Percentiles rank a stretch among this genome's conserved stretches.
Evolutionary conservation across 768 basidiomycete species (phyloP).

Genomic region (Royoungia palumana): DNA sequence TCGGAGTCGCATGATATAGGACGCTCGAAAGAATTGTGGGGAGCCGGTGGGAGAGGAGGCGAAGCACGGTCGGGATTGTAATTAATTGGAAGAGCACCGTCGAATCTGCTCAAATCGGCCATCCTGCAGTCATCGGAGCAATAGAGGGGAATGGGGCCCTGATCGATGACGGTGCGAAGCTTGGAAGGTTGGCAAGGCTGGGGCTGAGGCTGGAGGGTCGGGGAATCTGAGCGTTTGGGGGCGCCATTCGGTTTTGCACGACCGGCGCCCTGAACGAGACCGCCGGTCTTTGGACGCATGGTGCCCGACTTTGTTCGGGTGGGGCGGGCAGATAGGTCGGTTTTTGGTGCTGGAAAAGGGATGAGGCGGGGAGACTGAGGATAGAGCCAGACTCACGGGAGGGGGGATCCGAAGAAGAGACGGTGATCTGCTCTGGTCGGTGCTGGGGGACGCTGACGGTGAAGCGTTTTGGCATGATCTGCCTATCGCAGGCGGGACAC

Average conservation of each 20-base stretch:
- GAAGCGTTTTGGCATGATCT: constrained; percentile 76
- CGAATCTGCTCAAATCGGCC: constrained; percentile 47
- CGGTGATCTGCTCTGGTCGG: constrained; percentile 15
- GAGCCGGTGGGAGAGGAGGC: constrained; percentile 39
- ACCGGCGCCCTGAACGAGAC: constrained; percentile 65
- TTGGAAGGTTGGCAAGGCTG: constrained; percentile 38
- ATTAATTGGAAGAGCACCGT: constrained; percentile 41
- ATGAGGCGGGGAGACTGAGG: constrained; percentile 5
- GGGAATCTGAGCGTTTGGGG: constrained; percentile 40
- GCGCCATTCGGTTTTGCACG: constrained; percentile 58
- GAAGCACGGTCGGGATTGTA: constrained; percentile 46
- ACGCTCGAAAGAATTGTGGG: constrained; percentile 36
- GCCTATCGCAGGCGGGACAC: constrained; percentile 78
- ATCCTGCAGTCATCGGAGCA: constrained; percentile 77
- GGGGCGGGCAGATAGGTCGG: constrained; percentile 25
- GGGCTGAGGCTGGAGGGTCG: constrained; percentile 21
- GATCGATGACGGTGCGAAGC: constrained; percentile 72
- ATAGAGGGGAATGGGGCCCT: constrained; percentile 76
- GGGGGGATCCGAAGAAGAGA: constrained; percentile 35
- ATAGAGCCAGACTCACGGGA: constrained; percentile 34
- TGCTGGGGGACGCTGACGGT: constrained; percentile 43
- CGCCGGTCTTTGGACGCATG: constrained; percentile 39
- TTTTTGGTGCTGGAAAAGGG: constrained; percentile 23
- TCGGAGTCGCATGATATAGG: constrained; percentile 31
- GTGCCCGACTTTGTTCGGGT: constrained; percentile 36